These are phyloP conservation scores for Soucietia sequanensis DNA, from an alignment of 805 yeast genomes.

Conservation along the genomic window DNA sequence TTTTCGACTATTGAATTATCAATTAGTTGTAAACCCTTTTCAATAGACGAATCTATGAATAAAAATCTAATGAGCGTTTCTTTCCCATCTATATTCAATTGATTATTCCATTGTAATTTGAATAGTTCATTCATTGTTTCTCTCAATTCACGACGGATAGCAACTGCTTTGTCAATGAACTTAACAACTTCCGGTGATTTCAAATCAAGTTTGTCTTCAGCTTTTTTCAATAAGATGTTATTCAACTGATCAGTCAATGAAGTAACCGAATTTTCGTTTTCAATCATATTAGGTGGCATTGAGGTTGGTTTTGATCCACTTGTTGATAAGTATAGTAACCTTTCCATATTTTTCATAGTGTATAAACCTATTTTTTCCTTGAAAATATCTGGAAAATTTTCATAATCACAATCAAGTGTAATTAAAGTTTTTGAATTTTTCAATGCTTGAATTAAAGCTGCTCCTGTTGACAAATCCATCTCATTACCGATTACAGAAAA, in stretches of 20 bases:
- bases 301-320: conserved; percentile 29
- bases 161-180: conserved; percentile 25
- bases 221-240: conserved; percentile 30
- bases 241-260: conserved; percentile 28
- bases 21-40: conserved; percentile 49
- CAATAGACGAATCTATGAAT: conserved; percentile 67
- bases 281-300: conserved; percentile 1
- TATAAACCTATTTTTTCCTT: conserved; percentile 74
- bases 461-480: conserved; percentile 57
- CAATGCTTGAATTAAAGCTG: conserved; percentile 69
- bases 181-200: conserved; percentile 28
- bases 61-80: conserved; percentile 70
- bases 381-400: conserved; percentile 56
- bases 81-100: conserved; percentile 66
- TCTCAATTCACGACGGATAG: conserved; percentile 28
- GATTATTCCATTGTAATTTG: conserved; percentile 52
- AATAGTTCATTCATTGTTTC: conserved; percentile 50
- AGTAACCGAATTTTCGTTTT: conserved; percentile 6
- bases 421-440: conserved; percentile 63
- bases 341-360: conserved; percentile 80
- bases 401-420: conserved; percentile 66
- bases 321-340: conserved; percentile 36
- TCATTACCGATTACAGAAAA: conserved; percentile 67
- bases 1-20: conserved; percentile 30
- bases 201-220: conserved; percentile 31